phyloP scores from a whole-genome alignment of 2,329 filamentous ascomycete species.

The Xylariaceae sp. region DNA sequence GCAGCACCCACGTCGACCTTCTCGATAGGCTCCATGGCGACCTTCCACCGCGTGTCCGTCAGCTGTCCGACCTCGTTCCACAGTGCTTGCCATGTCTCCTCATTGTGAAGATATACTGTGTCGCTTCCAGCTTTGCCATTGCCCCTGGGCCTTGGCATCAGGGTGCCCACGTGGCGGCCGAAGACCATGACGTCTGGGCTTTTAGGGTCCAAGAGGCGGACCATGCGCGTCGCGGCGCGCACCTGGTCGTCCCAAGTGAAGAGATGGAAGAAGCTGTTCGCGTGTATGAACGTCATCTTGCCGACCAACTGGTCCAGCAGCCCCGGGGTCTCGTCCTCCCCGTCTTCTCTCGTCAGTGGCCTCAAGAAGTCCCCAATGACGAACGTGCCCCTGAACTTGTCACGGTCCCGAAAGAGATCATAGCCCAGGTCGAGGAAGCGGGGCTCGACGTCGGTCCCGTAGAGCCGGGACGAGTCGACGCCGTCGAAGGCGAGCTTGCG shows the following conservation, averaged over 20 bases:
- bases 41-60: slow-evolving; percentile 46
- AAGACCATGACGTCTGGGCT: slow-evolving; percentile 43
- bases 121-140: slow-evolving; percentile 20
- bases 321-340: slow-evolving; percentile 10
- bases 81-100: slow-evolving; percentile 44
- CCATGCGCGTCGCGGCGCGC: slow-evolving; percentile 39
- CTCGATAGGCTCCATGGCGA: slow-evolving; percentile 35
- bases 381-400: slow-evolving; percentile 42
- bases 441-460: slow-evolving; percentile 43
- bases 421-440: slow-evolving; percentile 55
- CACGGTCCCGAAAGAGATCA: slow-evolving; percentile 57
- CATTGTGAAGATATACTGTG: slow-evolving; percentile 43
- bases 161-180: slow-evolving; percentile 45
- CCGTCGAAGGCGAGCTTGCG: slow-evolving; percentile 47
- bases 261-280: slow-evolving; percentile 46
- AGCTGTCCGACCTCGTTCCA: slow-evolving; percentile 48
- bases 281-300: slow-evolving; percentile 43
- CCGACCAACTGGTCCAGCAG: slow-evolving; percentile 32
- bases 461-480: slow-evolving; percentile 42
- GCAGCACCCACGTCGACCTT: slow-evolving; percentile 13
- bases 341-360: slow-evolving; percentile 21
- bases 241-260: slow-evolving; percentile 44
- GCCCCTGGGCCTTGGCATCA: slow-evolving; percentile 23
- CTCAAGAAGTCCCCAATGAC: slow-evolving; percentile 45
- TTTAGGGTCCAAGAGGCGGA: slow-evolving; percentile 40